Percentiles rank a stretch among this genome's conserved stretches.
Conservation (phyloP, 1,284 basidiomycete species). For the Sanghuangporus weigelae region DNA sequence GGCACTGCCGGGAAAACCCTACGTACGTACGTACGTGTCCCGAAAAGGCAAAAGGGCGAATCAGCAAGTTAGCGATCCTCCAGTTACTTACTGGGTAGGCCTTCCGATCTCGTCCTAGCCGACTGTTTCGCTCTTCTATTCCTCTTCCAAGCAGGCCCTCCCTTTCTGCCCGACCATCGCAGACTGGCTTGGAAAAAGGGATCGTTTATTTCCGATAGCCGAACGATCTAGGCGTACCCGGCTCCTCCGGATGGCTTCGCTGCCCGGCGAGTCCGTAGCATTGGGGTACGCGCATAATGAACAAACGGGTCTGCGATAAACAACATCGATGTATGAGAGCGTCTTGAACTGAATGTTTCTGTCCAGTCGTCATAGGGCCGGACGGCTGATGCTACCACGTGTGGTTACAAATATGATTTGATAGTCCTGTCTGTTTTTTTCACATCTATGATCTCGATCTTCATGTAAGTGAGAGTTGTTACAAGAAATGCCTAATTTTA, state of each 20-base stretch:
- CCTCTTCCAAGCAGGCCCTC: not conserved
- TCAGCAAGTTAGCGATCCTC: not conserved
- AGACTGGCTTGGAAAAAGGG: constrained; percentile 5
- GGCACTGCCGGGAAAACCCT: not conserved
- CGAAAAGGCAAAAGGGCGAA: not conserved
- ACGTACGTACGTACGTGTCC: not conserved
- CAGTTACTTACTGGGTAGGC: no score
- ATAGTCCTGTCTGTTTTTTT: not conserved
- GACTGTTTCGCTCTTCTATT: constrained; percentile 1
- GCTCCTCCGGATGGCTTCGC: not conserved
- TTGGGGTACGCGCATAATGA: not conserved
- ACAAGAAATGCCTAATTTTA: constrained; percentile 5
- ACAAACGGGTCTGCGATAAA: not conserved
- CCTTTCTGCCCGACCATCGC: not conserved
- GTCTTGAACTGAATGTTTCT: not conserved
- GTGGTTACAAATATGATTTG: constrained; percentile 10
- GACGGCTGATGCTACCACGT: constrained; percentile 4
- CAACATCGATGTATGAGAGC: not conserved
- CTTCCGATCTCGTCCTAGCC: not conserved
- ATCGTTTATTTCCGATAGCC: not conserved
- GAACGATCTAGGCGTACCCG: constrained; percentile 7
- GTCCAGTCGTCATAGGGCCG: constrained; percentile 12
- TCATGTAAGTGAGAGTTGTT: not conserved
- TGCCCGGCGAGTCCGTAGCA: not conserved
- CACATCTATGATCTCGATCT: not conserved